Evolutionary conservation across 345 rosid species (phyloP).

Genomic region (Anastatica hierochuntica): DNA sequence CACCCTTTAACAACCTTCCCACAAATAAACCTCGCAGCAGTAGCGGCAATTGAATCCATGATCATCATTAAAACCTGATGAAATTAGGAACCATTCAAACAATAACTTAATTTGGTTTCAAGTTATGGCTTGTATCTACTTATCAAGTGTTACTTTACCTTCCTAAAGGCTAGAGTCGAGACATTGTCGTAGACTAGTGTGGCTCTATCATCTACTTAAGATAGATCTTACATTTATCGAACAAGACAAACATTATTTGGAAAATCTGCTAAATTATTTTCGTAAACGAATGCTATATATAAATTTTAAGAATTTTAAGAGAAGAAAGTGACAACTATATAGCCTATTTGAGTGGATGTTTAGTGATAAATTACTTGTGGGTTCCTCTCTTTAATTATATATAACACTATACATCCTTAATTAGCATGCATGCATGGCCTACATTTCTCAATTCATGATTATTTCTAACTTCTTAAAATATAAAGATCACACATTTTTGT

Average conservation of each 20-base stretch:
- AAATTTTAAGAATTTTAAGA: not conserved
- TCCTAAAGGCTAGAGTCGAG: too few species aligned
- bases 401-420: conserved; percentile 6
- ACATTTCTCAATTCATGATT: conserved; percentile 16
- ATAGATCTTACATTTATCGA: not conserved
- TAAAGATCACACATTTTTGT: conserved; percentile 8
- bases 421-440: conserved; percentile 9
- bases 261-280: not conserved
- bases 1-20: too few species aligned
- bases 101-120: too few species aligned
- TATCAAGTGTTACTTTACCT: too few species aligned
- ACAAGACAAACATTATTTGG: not conserved
- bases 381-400: conserved; percentile 8
- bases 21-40: too few species aligned
- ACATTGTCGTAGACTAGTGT: too few species aligned
- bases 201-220: too few species aligned
- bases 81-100: too few species aligned
- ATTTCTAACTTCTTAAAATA: conserved; percentile 5
- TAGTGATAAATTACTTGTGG: conserved; percentile 15
- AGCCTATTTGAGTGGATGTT: not conserved
- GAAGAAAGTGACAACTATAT: conserved; percentile 11
- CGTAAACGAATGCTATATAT: not conserved
- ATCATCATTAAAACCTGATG: too few species aligned
- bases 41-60: too few species aligned
- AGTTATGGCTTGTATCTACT: too few species aligned